Percentiles rank a stretch among this genome's conserved stretches.
phyloP scores from a whole-genome alignment of 73 alveolate genomes.

The Paramecium primaurelia region DNA sequence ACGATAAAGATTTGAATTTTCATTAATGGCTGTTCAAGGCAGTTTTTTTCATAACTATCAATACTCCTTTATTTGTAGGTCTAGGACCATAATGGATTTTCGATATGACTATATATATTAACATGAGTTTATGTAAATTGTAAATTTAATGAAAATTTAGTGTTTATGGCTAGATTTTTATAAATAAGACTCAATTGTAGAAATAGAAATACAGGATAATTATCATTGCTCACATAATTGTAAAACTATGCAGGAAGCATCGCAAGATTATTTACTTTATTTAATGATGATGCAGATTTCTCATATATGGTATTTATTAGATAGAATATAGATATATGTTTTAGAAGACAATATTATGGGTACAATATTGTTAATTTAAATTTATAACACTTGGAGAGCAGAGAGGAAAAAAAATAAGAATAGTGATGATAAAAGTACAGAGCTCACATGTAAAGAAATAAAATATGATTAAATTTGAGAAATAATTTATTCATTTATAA shows the following conservation, averaged over 20 bases:
- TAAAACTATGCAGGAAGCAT: not conserved
- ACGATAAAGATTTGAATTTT: not conserved
- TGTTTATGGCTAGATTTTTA: not conserved
- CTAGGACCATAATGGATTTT: not conserved
- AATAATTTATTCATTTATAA: not conserved
- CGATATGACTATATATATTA: not conserved
- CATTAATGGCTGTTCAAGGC: not conserved
- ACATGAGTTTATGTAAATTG: constrained; percentile 11
- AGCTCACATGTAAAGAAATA: not conserved
- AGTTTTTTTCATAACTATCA: not conserved
- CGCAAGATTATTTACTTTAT: not conserved
- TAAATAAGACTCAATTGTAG: not conserved
- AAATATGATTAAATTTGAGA: constrained; percentile 1
- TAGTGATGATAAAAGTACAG: not conserved
- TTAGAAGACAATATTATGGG: not conserved
- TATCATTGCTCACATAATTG: not conserved
- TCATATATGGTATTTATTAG: not conserved
- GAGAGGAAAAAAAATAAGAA: not conserved
- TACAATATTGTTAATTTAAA: not conserved
- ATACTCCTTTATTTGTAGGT: not conserved
- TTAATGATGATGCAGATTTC: not conserved
- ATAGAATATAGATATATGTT: not conserved
- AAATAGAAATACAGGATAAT: constrained; percentile 21
- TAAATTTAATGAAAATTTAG: not conserved
- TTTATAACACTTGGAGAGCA: not conserved